Evolutionary conservation across 2,329 filamentous ascomycete species (phyloP), one percentile per base, ranked within the genome.

Genomic region (Colletotrichum musicola): DNA sequence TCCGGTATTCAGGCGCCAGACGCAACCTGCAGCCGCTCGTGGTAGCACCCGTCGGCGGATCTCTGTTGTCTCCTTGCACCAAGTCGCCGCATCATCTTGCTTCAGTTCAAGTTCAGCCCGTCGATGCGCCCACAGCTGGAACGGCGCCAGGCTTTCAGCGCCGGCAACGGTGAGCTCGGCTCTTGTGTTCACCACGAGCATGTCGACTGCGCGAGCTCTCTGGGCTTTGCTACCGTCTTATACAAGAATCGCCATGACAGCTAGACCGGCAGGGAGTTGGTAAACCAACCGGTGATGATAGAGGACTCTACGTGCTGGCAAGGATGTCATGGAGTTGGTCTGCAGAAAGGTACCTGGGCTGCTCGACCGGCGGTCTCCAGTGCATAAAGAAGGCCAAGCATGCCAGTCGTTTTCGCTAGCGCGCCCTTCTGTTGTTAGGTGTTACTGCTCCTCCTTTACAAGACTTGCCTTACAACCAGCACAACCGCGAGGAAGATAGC

Each of bases 351-450:
- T 87, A 83, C 71, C 75, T 80, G 6, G 86, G 86, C 22, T 88
- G 86, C 73, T 86, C 84, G 1, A 87, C 84, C 2, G 85, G 86
- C 18, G 86, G 86, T 3, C 78, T 85, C 2, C 85, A 88, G 75
- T 86, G 85, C 13, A 75, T 87, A n/a, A 84, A 84, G 61, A 74
- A 82, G 16, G 81, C 82, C 77, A 77, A 16, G 78, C 79, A 6
- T 77, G 79, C 4, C 75, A 71, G 87, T 87, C 20, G 81, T 86
- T 7, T 72, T 47, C n/a, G 44, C 44, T 6, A 13, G 44, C 12
- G 44, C 44, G 14, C 44, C 44, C 1, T 22, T n/a, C 22, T 22
- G 4, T 22, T 22, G 2, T 22, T 4, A 22, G 22, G 2, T 22
- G 22, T 22, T 22, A 22, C 22, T 22, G 22, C 4, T 4, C 22